Base-by-base conservation (phyloP, 106 monocot genomes). In the Dendrobium huoshanense region DNA sequence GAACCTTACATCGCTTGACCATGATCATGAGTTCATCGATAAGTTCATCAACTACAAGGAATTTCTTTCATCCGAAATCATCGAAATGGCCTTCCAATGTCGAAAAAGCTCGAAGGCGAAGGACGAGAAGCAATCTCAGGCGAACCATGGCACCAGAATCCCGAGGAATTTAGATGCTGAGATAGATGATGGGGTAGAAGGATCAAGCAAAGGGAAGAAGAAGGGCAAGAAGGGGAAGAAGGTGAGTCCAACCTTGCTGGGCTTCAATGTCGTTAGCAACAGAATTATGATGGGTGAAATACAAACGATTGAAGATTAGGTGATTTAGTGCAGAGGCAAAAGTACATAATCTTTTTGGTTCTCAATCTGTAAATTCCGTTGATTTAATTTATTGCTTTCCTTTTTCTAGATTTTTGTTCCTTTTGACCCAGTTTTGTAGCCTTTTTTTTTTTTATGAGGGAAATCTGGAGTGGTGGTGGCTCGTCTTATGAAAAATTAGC, bases 221-320 rank as follows among this genome's bases (percentile, higher is more conserved):
- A 93, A 93, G 81, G 91, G 88, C 9, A 99, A 95, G 88, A 99
- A 99, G 81, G 95, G 90, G 40, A 93, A 93, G 85, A 99, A 99
- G 82, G 87, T 95, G 42, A 93, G 45, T 24, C 81, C 95, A 6
- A 58, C 86, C 0, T 86, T 95, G 27, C 77, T 95, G 75, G 99
- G 93, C 42, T 99, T 95, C 79, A 95, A 87, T 75, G 88, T 95
- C 4, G 93, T 99, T 17, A 95, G 95, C 75, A 99, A 91, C 87
- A 85, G 95, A 29, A 99, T 99, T 73, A 95, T 99, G 99, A 93
- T 88, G 99, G 99, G 99, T 75, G 99, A 99, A 73, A 99, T 99
- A 65, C 99, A 99, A 79, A 87, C 59, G 42, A 70, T 86, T 10
- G 99, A 95, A 5, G 90, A 95, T 24, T 93, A 91, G 81, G 73